Percentiles rank a stretch among this genome's conserved stretches.
Evolutionary conservation across 2,329 filamentous ascomycete species (phyloP).

Genomic region (Ceratocystis destructans): DNA sequence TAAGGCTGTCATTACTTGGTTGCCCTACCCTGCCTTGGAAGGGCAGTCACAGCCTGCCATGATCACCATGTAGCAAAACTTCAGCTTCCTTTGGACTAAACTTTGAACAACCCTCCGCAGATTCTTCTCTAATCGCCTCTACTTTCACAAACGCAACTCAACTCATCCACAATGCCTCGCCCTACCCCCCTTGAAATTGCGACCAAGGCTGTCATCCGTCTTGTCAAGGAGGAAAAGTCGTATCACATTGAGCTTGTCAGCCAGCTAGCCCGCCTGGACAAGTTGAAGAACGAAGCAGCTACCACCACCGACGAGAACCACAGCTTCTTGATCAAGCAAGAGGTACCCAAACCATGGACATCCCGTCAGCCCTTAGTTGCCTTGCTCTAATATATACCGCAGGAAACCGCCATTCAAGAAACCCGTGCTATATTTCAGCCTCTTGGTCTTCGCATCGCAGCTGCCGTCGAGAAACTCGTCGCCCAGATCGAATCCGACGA

Average conservation of each 20-base stretch:
- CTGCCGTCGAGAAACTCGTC: conserved; percentile 60
- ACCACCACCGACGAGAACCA: conserved; percentile 55
- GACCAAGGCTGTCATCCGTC: conserved; percentile 63
- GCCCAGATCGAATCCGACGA: conserved; percentile 56
- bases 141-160: neutral
- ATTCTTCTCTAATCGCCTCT: neutral
- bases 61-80: neutral
- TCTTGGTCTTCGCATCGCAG: conserved; percentile 55
- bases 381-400: conserved; percentile 27
- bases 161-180: conserved; percentile 48
- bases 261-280: conserved; percentile 57
- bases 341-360: conserved; percentile 40
- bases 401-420: conserved; percentile 61
- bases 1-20: neutral
- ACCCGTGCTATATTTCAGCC: conserved; percentile 70
- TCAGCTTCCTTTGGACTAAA: too few species aligned
- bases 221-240: conserved; percentile 81
- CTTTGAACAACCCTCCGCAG: neutral
- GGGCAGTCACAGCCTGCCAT: too few species aligned
- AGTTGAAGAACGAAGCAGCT: conserved; percentile 35
- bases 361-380: neutral
- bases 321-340: conserved; percentile 67
- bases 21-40: too few species aligned
- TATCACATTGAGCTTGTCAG: conserved; percentile 75
- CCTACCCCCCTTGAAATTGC: conserved; percentile 65